phyloP scores from a whole-genome alignment of 2,329 filamentous ascomycete species.

The Stachybotrys echinatus region DNA sequence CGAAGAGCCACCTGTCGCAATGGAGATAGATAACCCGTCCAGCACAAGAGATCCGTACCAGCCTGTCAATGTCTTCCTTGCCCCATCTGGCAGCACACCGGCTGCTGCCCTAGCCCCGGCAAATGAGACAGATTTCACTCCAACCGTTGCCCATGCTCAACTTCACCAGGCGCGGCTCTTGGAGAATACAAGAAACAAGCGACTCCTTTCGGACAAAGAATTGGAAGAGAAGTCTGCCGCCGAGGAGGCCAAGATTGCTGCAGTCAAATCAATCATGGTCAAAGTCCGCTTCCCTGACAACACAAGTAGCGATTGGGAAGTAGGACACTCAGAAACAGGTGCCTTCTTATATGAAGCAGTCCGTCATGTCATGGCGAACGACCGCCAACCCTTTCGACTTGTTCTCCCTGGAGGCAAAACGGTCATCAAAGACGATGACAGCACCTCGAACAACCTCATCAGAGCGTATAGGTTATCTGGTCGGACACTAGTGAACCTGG shows the following conservation, averaged over 20 bases:
- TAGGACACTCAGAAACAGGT: conserved; percentile 64
- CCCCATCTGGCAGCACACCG: conserved; percentile 69
- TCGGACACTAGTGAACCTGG: conserved; percentile 68
- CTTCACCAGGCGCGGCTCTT: conserved; percentile 66
- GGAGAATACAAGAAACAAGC: conserved; percentile 61
- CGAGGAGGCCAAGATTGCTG: conserved; percentile 59
- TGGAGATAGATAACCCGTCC: conserved; percentile 13
- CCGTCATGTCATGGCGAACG: conserved; percentile 60
- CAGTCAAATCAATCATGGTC: conserved; percentile 64
- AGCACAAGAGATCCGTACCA: conserved; percentile 28
- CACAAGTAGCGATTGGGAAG: conserved; percentile 67
- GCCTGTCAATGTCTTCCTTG: conserved; percentile 68
- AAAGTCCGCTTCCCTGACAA: conserved; percentile 88
- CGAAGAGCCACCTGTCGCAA: conserved; percentile 6
- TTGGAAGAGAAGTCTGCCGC: conserved; percentile 64
- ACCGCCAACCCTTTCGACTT: conserved; percentile 65
- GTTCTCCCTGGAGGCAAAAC: conserved; percentile 54
- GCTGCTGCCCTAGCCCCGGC: conserved; percentile 63
- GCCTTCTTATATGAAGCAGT: conserved; percentile 71
- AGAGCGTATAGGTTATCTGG: conserved; percentile 65
- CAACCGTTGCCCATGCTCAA: conserved; percentile 70
- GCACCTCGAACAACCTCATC: conserved; percentile 56
- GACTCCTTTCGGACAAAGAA: conserved; percentile 78
- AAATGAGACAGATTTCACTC: conserved; percentile 71
- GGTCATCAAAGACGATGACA: conserved; percentile 40